phyloP scores from a whole-genome alignment of 139 green algal genomes.

The Parachlorella kessleri region DNA sequence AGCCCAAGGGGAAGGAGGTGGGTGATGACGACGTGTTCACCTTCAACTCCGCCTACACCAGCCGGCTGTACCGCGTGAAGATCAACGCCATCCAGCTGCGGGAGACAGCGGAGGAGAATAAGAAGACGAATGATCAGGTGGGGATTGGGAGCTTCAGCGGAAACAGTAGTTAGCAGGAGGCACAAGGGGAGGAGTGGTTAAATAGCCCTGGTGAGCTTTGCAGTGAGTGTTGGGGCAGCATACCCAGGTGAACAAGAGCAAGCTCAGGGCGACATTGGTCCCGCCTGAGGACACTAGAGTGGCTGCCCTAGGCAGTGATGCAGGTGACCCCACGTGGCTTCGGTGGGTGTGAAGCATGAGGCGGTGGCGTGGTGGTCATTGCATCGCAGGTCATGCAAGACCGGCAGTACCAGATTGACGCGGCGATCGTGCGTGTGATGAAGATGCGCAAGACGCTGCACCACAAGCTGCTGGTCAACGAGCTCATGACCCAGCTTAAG shows the following conservation, averaged over 20 bases:
- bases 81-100: constrained; percentile 97
- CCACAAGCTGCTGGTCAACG: constrained; percentile 93
- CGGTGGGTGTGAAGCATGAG: too few relatives aligned
- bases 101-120: constrained; percentile 94
- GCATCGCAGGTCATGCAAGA: constrained; percentile 84
- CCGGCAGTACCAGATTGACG: constrained; percentile 96
- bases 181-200: too few relatives aligned
- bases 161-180: too few relatives aligned
- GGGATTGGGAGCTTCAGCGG: too few relatives aligned
- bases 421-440: constrained; percentile 98
- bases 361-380: too few relatives aligned
- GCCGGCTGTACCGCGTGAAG: constrained; percentile 87
- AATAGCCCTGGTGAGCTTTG: too few relatives aligned
- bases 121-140: constrained; percentile 87
- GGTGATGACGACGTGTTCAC: constrained; percentile 81
- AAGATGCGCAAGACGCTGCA: constrained; percentile 94
- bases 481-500: constrained; percentile 93
- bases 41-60: constrained; percentile 87
- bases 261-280: too few relatives aligned
- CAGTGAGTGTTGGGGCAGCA: too few relatives aligned
- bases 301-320: too few relatives aligned
- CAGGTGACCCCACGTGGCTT: too few relatives aligned
- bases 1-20: constrained; percentile 88
- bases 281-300: too few relatives aligned
- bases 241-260: too few relatives aligned